Conservation (phyloP, 2,329 filamentous ascomycete genomes). For the Harringtonia lauricola region DNA sequence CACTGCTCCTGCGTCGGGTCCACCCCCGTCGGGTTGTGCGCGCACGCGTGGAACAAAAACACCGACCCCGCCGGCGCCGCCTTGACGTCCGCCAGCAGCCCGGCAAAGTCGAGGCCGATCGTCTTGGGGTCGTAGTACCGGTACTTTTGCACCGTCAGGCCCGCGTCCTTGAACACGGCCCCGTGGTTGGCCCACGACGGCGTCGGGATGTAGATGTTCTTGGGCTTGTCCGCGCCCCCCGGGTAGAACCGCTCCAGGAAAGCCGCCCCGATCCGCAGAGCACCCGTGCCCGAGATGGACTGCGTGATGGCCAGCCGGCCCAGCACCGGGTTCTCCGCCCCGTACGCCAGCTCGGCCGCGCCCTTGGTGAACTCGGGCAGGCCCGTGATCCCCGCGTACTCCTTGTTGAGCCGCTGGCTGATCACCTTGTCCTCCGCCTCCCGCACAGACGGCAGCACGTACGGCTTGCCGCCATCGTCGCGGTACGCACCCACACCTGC, state of each 20-base stretch:
- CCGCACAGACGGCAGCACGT: constrained; percentile 88
- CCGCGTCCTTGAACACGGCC: constrained; percentile 89
- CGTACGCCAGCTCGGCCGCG: constrained; percentile 85
- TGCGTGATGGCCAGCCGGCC: constrained; percentile 83
- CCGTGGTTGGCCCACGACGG: constrained; percentile 98
- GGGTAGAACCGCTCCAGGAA: constrained; percentile 91
- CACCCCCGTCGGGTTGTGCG: constrained; percentile 95
- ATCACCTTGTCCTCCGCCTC: constrained; percentile 82
- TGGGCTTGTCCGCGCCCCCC: constrained; percentile 41
- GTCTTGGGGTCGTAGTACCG: constrained; percentile 99
- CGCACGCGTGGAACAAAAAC: constrained; percentile 91
- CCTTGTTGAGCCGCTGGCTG: constrained; percentile 74
- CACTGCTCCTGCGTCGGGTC: constrained; percentile 89
- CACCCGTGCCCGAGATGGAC: constrained; percentile 95
- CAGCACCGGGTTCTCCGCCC: constrained; percentile 62
- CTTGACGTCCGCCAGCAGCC: constrained; percentile 84
- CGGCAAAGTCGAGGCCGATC: constrained; percentile 94
- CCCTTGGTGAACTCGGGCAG: constrained; percentile 88
- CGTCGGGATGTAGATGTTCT: constrained; percentile 93
- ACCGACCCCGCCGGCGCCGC: constrained; percentile 76
- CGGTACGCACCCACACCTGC: constrained; percentile 93
- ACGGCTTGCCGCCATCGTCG: constrained; percentile 95
- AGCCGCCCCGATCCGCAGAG: constrained; percentile 84
- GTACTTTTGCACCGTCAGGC: constrained; percentile 88
- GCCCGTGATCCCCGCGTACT: constrained; percentile 96